phyloP scores from a whole-genome alignment of 805 yeast genomes.

The Nakazawaea laoshanensis region DNA sequence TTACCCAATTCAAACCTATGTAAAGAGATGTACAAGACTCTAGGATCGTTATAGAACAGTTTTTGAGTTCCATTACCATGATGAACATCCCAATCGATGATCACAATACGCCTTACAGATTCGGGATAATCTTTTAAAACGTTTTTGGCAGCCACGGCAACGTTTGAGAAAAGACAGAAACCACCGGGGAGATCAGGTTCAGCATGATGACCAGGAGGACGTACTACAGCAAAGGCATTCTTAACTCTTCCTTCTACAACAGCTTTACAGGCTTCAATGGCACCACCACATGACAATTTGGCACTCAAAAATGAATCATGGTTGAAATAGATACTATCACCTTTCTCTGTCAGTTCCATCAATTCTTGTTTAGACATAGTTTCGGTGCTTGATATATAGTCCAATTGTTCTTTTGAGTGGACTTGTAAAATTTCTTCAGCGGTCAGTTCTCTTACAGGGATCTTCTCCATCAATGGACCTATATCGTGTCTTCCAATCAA shows the following conservation, averaged over 20 bases:
- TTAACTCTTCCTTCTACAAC: conserved; percentile 90
- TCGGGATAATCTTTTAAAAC: conserved; percentile 81
- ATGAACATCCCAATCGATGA: conserved; percentile 97
- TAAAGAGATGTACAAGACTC: conserved; percentile 83
- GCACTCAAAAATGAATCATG: conserved; percentile 86
- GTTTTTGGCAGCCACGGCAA: conserved; percentile 91
- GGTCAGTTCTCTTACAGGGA: conserved; percentile 86
- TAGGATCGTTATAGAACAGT: conserved; percentile 80
- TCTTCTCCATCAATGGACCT: conserved; percentile 80
- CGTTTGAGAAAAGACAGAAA: conserved; percentile 91
- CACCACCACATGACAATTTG: conserved; percentile 90
- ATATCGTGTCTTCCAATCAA: conserved; percentile 65
- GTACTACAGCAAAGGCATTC: conserved; percentile 86
- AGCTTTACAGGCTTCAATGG: conserved; percentile 92
- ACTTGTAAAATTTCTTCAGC: conserved; percentile 80
- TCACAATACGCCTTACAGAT: conserved; percentile 71
- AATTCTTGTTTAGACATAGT: conserved; percentile 71
- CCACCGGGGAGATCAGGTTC: conserved; percentile 98
- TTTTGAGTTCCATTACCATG: conserved; percentile 99
- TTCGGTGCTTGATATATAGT: conserved; percentile 66
- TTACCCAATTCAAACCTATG: conserved; percentile 90
- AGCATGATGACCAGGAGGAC: conserved; percentile 99
- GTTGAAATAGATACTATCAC: conserved; percentile 93
- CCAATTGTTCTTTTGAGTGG: conserved; percentile 75
- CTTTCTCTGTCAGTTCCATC: conserved; percentile 75